These are phyloP conservation scores for Trichosanthes truncata DNA, from an alignment of 306 rosid species.

Conservation along the genomic window DNA sequence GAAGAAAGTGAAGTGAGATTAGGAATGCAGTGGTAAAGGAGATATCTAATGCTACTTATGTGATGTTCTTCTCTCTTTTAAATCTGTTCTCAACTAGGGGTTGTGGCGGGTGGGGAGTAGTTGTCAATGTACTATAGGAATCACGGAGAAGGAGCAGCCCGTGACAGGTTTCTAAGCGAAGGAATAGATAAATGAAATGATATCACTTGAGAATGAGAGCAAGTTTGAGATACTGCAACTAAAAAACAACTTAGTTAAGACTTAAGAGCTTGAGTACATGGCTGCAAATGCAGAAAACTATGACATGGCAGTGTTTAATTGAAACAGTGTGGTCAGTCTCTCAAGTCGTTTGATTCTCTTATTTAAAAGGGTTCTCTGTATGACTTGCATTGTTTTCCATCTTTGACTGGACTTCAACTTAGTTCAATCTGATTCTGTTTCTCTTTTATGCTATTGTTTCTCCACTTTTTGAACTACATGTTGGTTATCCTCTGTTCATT, in stretches of 20 bases:
- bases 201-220: neutral
- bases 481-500: constrained; percentile 3
- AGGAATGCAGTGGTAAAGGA: neutral
- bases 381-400: neutral
- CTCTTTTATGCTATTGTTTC: neutral
- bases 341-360: neutral
- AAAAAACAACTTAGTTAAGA: neutral
- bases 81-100: neutral
- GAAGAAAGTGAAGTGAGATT: neutral
- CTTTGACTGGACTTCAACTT: neutral
- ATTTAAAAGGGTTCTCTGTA: neutral
- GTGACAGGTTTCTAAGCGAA: neutral
- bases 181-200: neutral
- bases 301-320: neutral
- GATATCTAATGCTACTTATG: neutral
- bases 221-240: neutral
- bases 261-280: neutral
- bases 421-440: neutral
- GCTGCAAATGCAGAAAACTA: neutral
- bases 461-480: neutral
- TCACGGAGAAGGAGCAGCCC: neutral
- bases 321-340: neutral
- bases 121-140: neutral
- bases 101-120: neutral
- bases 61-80: neutral